Evolutionary conservation across 257 asterid genomes (phyloP), one percentile per base, ranked within the genome.

Genomic region (Solanum sejunctum): DNA sequence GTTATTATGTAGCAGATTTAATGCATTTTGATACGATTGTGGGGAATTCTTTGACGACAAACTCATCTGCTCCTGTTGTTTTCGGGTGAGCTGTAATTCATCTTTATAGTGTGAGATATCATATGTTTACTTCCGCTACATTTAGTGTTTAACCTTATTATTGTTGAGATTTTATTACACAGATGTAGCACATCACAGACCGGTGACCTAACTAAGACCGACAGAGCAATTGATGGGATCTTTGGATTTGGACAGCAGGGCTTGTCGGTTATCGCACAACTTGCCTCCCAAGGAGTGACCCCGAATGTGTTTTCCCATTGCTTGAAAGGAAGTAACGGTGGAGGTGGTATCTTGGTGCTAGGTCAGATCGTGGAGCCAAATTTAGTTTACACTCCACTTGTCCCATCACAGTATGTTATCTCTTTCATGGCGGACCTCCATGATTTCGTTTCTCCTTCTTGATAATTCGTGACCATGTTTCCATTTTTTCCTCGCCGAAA

Each of bases 171-270:
- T 57, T 84, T 63, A 81, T 73, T 80, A 52, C 72, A 82, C 99
- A 97, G 99, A 43, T 97, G 99, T 92, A 97, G 99, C 92, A 97
- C 99, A 20, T 87, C 96, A 64, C 96, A 94, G 90, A 91, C 95
- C 2, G 99, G 99, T 69, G 99, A 97, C 88, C 92, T 97, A 71
- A 94, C 93, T 26, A 97, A 97, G 89, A 91, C 99, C 10, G 99
- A 97, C 71, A 92, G 98, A 86, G 99, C 99, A 36, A 98, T 97
- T 84, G 98, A 95, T 89, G 99, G 99, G 80, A 97, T 97, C 86
- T 97, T 95, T 86, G 99, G 99, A 45, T 95, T 97, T 69, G 99
- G 99, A n/a, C 98, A 95, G 93, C 97, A 92, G 87, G 91, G 97
- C 36, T 83, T 97, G 87, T 97, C 99, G 2, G 96, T 95, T 36